phyloP scores from a whole-genome alignment of 257 asterid genomes.

The Solanum virginianum region DNA sequence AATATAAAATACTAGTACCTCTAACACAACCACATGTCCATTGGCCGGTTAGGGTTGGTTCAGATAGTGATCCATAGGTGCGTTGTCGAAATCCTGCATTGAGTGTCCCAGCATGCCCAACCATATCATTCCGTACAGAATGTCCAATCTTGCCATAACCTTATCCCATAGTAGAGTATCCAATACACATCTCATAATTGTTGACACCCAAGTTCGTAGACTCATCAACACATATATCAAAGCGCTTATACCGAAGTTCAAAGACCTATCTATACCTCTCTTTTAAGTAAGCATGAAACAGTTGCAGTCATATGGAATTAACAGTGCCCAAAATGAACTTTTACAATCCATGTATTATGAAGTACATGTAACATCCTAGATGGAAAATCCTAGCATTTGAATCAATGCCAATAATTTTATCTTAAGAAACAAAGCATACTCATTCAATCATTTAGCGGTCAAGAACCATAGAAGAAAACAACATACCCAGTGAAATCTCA shows the following conservation, averaged over 20 bases:
- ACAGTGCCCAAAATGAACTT: background rate
- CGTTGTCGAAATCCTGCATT: background rate
- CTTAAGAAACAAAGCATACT: background rate
- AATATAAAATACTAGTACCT: too few species aligned
- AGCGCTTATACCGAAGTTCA: background rate
- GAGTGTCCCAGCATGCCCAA: too few species aligned
- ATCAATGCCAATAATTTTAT: background rate
- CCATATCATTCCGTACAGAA: background rate
- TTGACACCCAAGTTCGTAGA: background rate
- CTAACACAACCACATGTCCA: background rate
- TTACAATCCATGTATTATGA: background rate
- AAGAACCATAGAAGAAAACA: background rate
- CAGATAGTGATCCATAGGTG: background rate
- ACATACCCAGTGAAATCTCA: too few species aligned
- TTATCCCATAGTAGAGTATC: background rate
- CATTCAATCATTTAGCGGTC: background rate
- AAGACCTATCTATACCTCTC: background rate
- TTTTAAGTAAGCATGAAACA: background rate
- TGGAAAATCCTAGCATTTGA: background rate
- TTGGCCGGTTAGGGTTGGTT: background rate
- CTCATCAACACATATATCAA: background rate
- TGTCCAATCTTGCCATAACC: background rate
- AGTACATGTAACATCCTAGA: background rate
- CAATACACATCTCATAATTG: background rate
- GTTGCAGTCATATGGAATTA: background rate